Evolutionary conservation across 139 green algal species (phyloP), one percentile per base, ranked within the genome.

Genomic region (Coelastrella sp.): DNA sequence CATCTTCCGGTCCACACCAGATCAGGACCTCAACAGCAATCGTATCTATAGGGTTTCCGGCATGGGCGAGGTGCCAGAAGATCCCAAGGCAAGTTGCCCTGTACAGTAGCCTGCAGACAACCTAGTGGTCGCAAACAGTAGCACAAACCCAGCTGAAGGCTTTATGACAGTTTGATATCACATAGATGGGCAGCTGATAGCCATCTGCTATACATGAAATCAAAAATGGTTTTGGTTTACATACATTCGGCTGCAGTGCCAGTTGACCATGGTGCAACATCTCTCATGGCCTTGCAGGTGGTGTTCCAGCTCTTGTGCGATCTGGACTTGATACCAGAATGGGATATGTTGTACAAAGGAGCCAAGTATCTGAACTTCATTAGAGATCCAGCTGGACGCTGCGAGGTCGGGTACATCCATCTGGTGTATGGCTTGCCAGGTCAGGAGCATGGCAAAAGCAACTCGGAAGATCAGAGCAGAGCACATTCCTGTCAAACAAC

Each of bases 291-390:
- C 0, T 15, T 11, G 5, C 34, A 83, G 76, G 34, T 32, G 25
- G 76, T 83, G 11, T 83, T 83, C 60, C 59, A 83, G 37, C 57
- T 73, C 7, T 51, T 83, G 57, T 83, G 57, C 38, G 60, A 83
- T 59, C 23, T 51, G 11, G 59, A 60, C 9, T 59, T 83, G 57
- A 73, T 83, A 21, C 76, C 76, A 9, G 57, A 83, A 38, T 83
- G 76, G 76, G 76, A 83, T 40, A 41, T 83, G 76, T 38, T 83
- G 53, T 72, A 71, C 76, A 83, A 83, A 51, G 76, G 76, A 11
- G 76, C 59, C 23, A 32, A 43, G 35, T 83, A 83, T 59, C 51
- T 81, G 19, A 69, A 23, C 74, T 72, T 41, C 66, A 62, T 62
- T 3, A 11, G 41, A 0, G 76, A 83, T 9, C 35, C 38, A 6